phyloP scores from a whole-genome alignment of 1,284 basidiomycete species.

The Hortiboletus rubellus region DNA sequence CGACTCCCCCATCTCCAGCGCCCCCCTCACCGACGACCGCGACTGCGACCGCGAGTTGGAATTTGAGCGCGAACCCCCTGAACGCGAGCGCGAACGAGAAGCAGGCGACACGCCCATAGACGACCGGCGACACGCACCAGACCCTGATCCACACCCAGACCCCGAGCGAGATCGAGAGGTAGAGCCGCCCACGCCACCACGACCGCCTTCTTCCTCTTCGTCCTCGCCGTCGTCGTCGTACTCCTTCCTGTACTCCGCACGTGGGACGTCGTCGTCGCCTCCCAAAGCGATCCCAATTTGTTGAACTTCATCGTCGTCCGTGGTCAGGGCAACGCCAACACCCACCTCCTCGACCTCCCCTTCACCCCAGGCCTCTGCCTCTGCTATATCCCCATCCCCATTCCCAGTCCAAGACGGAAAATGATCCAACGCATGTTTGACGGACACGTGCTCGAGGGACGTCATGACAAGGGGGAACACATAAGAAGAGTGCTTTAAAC shows the following conservation, averaged over 20 bases:
- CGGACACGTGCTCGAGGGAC: constrained; percentile 22
- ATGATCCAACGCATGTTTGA: constrained; percentile 12
- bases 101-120: neutral
- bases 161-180: too few relatives aligned
- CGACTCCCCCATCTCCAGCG: constrained; percentile 17
- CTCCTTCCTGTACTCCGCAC: neutral
- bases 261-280: neutral
- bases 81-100: constrained; percentile 6
- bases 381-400: neutral
- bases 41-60: constrained; percentile 7
- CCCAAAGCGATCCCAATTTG: neutral
- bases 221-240: neutral
- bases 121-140: neutral
- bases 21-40: constrained; percentile 15
- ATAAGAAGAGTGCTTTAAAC: constrained; percentile 14
- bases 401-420: constrained; percentile 3
- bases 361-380: neutral
- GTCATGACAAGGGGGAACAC: constrained; percentile 26
- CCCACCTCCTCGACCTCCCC: constrained; percentile 7
- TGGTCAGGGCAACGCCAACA: constrained; percentile 21
- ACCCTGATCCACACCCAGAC: neutral
- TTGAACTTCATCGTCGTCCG: constrained; percentile 3
- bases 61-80: neutral
- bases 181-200: neutral
- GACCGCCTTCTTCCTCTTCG: neutral